Evolutionary conservation across 2,329 filamentous ascomycete species (phyloP).

Genomic region (Diaporthe humulicola): DNA sequence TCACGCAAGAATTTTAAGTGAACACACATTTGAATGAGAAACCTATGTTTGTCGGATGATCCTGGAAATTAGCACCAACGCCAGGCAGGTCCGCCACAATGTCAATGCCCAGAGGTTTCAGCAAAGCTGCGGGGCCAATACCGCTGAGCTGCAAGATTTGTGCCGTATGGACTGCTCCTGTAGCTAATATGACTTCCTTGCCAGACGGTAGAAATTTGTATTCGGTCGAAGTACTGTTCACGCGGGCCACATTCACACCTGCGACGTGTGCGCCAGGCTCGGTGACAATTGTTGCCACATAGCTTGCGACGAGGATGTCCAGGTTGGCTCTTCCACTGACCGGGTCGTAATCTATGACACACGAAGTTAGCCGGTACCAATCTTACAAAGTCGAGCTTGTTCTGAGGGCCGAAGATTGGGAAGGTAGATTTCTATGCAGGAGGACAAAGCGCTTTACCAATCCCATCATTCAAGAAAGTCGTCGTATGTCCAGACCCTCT

Average conservation of each 20-base stretch:
- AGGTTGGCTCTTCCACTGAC: conserved; percentile 1
- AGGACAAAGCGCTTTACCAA: background rate
- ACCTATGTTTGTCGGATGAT: conserved; percentile 54
- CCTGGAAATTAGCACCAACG: conserved; percentile 64
- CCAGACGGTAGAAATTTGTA: background rate
- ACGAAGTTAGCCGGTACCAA: background rate
- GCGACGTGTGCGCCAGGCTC: background rate
- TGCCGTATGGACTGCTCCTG: conserved; percentile 56
- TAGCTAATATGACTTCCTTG: conserved; percentile 60
- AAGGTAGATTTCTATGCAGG: too few relatives aligned
- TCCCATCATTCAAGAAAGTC: background rate
- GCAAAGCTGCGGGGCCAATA: conserved; percentile 55
- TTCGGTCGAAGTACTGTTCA: background rate
- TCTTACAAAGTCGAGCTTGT: background rate
- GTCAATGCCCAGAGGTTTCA: conserved; percentile 57
- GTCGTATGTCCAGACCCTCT: fast-evolving
- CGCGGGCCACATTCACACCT: conserved; percentile 14
- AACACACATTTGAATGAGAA: conserved; percentile 45
- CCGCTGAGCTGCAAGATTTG: conserved; percentile 53
- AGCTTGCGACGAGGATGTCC: conserved; percentile 12
- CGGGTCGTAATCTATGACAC: conserved; percentile 13
- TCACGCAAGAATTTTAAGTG: background rate
- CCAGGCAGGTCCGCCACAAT: conserved; percentile 57
- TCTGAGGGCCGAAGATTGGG: too few relatives aligned
- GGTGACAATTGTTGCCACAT: conserved; percentile 6